These are phyloP conservation scores for Coffea eugenioides DNA, from an alignment of 257 asterid species.

Conservation along the genomic window DNA sequence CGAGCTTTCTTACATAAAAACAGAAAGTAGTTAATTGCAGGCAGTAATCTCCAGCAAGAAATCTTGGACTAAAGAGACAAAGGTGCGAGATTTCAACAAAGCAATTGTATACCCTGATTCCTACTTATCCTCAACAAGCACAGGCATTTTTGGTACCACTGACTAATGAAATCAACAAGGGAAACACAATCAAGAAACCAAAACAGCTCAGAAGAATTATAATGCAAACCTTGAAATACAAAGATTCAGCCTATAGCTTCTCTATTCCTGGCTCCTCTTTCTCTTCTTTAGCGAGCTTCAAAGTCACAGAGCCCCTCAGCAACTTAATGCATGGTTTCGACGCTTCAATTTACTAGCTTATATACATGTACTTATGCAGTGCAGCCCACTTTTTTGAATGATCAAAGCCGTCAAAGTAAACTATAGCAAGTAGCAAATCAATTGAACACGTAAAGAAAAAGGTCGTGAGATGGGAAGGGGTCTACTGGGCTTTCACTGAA, in stretches of 20 bases:
- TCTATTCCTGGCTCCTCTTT: background rate
- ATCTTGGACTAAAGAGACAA: background rate
- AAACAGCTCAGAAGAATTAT: background rate
- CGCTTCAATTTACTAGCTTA: background rate
- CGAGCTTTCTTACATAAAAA: background rate
- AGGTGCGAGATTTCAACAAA: background rate
- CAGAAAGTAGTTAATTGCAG: background rate
- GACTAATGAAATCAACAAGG: background rate
- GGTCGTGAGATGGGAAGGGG: background rate
- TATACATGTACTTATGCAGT: background rate
- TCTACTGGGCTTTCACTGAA: constrained; percentile 30
- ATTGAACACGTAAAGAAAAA: constrained; percentile 15
- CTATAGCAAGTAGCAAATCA: background rate
- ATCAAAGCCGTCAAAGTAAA: constrained; percentile 10
- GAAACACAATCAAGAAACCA: background rate
- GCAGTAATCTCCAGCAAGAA: background rate
- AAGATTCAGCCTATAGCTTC: background rate
- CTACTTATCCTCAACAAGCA: background rate
- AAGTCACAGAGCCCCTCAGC: background rate
- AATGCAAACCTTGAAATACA: constrained; percentile 6
- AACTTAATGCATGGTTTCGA: constrained; percentile 2
- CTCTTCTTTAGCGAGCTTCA: background rate
- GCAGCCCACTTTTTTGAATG: constrained; percentile 19
- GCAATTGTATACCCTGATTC: no score
- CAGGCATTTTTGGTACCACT: background rate